Base-by-base conservation (phyloP, 202 grass and related monocot genomes). In the Dendrocalamus latiflorus region DNA sequence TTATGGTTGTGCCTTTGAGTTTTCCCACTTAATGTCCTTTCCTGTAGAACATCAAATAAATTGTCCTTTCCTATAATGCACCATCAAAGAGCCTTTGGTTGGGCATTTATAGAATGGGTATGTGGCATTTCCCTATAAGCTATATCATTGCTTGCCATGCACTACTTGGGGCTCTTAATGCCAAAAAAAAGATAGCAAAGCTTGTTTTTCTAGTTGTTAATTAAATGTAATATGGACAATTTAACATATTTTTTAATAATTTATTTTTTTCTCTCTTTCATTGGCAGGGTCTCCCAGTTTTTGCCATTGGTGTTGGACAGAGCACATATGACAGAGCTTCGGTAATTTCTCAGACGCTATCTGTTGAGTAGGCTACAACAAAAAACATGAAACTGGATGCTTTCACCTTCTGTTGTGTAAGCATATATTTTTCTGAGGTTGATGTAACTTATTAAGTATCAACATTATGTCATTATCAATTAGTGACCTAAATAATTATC, bases 261-360 rank as follows among this genome's bases (percentile, higher is more conserved):
- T 49, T 72, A 1, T 72, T 17, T 82, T 67, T 78, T 49, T 83
- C 39, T 70, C 72, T 84, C 54, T 94, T 49, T 69, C 16, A 41
- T 68, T 86, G 55, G 56, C 80, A 98, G 95, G 95, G 95, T 72
- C 93, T 72, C 68, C 95, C 95, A 57, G 89, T 95, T 77, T 95
- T 95, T 89, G 93, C 83, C 64, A 81, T 98, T 79, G 95, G 95
- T 89, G 95, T 93, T 88, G 95, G 95, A 63, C 91, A 93, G 47
- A 98, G 95, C 75, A 90, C 95, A 78, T 95, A 85, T 54, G 90
- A 98, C 87, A 91, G 93, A 93, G 95, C 92, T 83, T 98, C 95
- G 53, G 95, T 98, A 89, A 89, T 87, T 91, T 36, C 71, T 85
- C 42, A 49, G 28, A 72, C 77, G 28, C 16, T 81, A 41, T 72